phyloP scores from a whole-genome alignment of 331 rosid species.

The Malus hybrid region DNA sequence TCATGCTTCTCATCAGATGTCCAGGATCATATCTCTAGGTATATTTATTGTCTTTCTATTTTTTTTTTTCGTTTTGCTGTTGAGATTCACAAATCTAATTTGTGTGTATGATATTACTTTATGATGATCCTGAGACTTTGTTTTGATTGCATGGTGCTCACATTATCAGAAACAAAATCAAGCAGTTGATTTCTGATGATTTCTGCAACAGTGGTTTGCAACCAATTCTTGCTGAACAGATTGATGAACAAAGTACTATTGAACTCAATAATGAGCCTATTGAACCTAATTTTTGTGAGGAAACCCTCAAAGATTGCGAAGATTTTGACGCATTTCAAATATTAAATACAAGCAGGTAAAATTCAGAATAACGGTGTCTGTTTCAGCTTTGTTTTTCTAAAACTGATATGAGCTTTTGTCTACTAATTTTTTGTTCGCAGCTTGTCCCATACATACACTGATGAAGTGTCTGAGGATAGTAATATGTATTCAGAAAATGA shows the following conservation, averaged over 20 bases:
- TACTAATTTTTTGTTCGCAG: slow-evolving; percentile 20
- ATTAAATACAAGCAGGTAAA: slow-evolving; percentile 20
- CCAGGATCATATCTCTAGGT: slow-evolving; percentile 36
- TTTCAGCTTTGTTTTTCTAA: slow-evolving; percentile 10
- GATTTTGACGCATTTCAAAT: slow-evolving; percentile 11
- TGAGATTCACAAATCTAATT: background rate
- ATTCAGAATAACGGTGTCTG: slow-evolving; percentile 9
- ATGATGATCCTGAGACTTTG: background rate
- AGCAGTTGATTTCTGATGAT: slow-evolving; percentile 11
- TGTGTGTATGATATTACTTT: background rate
- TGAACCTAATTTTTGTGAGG: slow-evolving; percentile 8
- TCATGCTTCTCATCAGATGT: slow-evolving; percentile 23
- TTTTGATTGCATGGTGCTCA: background rate
- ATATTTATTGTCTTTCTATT: background rate
- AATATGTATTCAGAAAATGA: slow-evolving; percentile 27
- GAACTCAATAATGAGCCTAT: background rate
- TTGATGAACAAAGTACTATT: background rate
- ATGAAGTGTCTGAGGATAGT: slow-evolving; percentile 25
- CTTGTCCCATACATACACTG: slow-evolving; percentile 16
- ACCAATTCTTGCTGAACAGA: slow-evolving; percentile 1
- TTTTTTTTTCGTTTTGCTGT: background rate
- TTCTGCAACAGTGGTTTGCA: slow-evolving; percentile 11
- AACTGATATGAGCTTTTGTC: background rate
- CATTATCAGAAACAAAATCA: slow-evolving; percentile 9
- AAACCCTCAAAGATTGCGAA: slow-evolving; percentile 8